Percentiles rank a stretch among this genome's conserved stretches.
Conservation (phyloP, 208 protist species). For the Trypanosoma mega region DNA sequence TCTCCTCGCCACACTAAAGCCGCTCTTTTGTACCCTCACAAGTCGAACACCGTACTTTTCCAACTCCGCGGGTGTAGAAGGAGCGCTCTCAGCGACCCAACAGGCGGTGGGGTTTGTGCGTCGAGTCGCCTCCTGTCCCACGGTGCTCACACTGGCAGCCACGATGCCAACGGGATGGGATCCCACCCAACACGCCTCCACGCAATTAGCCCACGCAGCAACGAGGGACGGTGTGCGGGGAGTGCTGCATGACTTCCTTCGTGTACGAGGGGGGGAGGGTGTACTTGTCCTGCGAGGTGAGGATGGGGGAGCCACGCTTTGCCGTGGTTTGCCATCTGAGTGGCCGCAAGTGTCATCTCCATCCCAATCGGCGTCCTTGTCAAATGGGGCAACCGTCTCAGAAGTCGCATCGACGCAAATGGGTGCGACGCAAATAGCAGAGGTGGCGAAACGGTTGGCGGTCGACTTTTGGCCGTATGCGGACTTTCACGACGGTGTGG, state of each 20-base stretch:
- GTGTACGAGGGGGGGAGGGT: constrained; percentile 8
- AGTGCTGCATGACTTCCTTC: constrained; percentile 18
- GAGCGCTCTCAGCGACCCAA: too few species aligned
- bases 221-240: constrained; percentile 9
- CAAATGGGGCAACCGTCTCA: too few species aligned
- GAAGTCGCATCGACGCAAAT: too few species aligned
- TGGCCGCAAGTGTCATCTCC: too few species aligned
- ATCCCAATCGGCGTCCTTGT: too few species aligned
- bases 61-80: neutral
- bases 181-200: too few species aligned
- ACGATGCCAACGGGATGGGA: constrained; percentile 25
- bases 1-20: too few species aligned
- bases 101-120: neutral
- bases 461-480: constrained; percentile 8
- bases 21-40: too few species aligned
- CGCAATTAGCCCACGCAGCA: too few species aligned
- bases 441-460: too few species aligned
- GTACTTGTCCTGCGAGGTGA: constrained; percentile 42
- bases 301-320: neutral
- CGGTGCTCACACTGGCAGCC: constrained; percentile 30
- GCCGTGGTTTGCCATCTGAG: too few species aligned
- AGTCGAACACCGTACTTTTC: constrained; percentile 8
- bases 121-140: constrained; percentile 8
- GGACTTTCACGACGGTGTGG: constrained; percentile 15
- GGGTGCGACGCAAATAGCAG: too few species aligned